Base-by-base conservation (phyloP, 2,329 filamentous ascomycete genomes). In the Trichoderma koningiopsis region DNA sequence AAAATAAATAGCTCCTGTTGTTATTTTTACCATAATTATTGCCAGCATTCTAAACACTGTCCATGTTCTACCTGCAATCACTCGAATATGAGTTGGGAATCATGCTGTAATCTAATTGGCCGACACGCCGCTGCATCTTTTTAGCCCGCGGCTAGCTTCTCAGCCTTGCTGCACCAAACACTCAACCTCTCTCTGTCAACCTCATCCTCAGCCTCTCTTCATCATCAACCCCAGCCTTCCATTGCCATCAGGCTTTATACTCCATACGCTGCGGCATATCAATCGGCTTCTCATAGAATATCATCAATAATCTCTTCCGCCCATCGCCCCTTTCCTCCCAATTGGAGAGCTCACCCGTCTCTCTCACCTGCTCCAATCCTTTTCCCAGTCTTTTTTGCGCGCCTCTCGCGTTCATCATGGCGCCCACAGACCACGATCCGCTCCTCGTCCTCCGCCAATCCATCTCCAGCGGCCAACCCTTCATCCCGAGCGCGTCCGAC, bases 401-500 rank as follows among this genome's bases (percentile, higher is more conserved):
- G 24, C 57, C 37, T n/a, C 49, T 58, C 62, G 43, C 61, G 61
- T 65, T 40, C 52, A 66, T 55, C 68, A 70, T 70, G 68, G 68
- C 68, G n/a, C 58, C 68, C 58, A 80, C 82, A 74, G 88, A 89
- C 74, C 85, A 88, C 72, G 94, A 98, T 77, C 89, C 94, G 62
- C 89, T 98, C 73, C 85, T 94, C 73, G 89, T 96, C 72, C 87
- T 98, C 74, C 92, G 94, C 77, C 89, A 92, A 77, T 90, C 92
- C 72, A 96, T 98, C 81, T 89, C 91, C 67, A 87, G 89, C 69
- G 86, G 86, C 74, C 87, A 85, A 75, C 81, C 89, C 62, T 91
- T 94, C 69, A 86, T 92, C 67, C 92, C 94, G 55, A 92, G 91
- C 69, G 91, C 89, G 68, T 91, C 89, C 68, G 81, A 88, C 73